Evolutionary conservation across 1,139 yeast genomes (phyloP).

Genomic region (Geotrichum reessii): DNA sequence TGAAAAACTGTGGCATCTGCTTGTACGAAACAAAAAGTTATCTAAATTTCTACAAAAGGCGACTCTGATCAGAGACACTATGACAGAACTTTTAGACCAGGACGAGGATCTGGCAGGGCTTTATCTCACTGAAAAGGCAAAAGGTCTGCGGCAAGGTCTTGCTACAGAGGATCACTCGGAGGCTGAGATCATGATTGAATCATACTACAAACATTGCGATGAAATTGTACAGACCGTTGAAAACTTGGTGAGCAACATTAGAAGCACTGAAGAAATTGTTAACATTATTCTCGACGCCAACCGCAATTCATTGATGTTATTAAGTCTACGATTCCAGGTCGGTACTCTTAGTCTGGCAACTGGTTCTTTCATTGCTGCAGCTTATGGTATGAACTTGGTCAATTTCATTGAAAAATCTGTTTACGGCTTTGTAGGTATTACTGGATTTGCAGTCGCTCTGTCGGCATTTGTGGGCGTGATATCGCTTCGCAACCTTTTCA

Average conservation of each 20-base stretch:
- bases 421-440: constrained; percentile 60
- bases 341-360: constrained; percentile 84
- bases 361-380: constrained; percentile 71
- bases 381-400: constrained; percentile 93
- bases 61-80: constrained; percentile 68
- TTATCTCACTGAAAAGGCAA: constrained; percentile 56
- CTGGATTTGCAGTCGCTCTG: constrained; percentile 43
- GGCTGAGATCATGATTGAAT: constrained; percentile 75
- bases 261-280: constrained; percentile 92
- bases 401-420: constrained; percentile 80
- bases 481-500: constrained; percentile 45
- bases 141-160: constrained; percentile 31
- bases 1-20: constrained; percentile 67
- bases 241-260: constrained; percentile 73
- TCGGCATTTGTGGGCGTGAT: constrained; percentile 37
- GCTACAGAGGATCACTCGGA: constrained; percentile 56
- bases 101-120: constrained; percentile 88
- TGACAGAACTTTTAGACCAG: constrained; percentile 82
- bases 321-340: constrained; percentile 80
- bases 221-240: constrained; percentile 94
- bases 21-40: constrained; percentile 74
- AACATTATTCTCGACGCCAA: constrained; percentile 92
- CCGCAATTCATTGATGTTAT: constrained; percentile 86
- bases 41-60: constrained; percentile 82
- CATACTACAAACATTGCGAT: constrained; percentile 91